These are phyloP conservation scores for Alternaria sp. DNA, from an alignment of 2,329 filamentous ascomycete genomes.

Conservation along the genomic window DNA sequence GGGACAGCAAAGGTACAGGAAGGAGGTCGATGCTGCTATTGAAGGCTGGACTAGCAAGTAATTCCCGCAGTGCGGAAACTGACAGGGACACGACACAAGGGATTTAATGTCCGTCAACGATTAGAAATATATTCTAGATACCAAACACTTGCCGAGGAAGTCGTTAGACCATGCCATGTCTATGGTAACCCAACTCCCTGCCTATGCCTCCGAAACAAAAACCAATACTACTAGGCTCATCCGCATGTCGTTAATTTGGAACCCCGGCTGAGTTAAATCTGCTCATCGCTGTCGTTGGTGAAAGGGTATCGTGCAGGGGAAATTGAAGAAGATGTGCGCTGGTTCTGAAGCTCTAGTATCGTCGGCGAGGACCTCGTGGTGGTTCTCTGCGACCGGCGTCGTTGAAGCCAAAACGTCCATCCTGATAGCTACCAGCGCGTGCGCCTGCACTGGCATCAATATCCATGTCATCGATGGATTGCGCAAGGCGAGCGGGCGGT, in stretches of 20 bases:
- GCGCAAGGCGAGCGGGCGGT: conserved; percentile 29
- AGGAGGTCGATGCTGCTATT: conserved; percentile 71
- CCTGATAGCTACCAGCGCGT: conserved; percentile 52
- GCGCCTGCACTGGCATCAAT: conserved; percentile 43
- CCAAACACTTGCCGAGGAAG: conserved; percentile 10
- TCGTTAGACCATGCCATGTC: neutral
- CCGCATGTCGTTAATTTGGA: neutral
- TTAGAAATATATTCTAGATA: conserved; percentile 16
- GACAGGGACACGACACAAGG: neutral
- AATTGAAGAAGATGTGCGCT: conserved; percentile 15
- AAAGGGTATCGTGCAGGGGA: conserved; percentile 40
- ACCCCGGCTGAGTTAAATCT: neutral
- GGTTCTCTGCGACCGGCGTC: conserved; percentile 39
- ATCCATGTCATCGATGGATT: conserved; percentile 55
- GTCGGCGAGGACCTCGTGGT: conserved; percentile 46
- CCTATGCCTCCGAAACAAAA: conserved; percentile 12
- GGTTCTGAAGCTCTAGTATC: conserved; percentile 35
- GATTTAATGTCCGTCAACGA: conserved; percentile 3
- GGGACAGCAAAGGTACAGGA: conserved; percentile 83
- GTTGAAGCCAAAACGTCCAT: conserved; percentile 56
- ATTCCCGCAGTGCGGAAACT: neutral
- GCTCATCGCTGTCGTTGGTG: conserved; percentile 23
- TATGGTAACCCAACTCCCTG: conserved; percentile 8
- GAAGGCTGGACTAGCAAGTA: conserved; percentile 40
- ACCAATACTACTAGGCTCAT: conserved; percentile 2